Conservation (phyloP, 352 stramenopile species). For the Nothophytophthora sp. region DNA sequence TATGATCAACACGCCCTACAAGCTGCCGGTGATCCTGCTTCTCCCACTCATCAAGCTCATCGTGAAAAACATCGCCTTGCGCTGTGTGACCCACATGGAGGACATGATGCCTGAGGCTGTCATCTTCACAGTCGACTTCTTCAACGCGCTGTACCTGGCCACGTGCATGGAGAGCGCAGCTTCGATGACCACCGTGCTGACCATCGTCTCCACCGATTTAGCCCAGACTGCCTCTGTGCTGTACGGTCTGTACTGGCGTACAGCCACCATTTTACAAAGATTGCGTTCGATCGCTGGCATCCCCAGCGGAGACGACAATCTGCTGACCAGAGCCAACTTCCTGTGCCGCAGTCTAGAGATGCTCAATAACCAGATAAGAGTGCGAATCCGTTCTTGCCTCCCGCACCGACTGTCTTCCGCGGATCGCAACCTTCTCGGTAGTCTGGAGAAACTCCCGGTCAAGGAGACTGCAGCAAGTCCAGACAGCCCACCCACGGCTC, state of each 20-base stretch:
- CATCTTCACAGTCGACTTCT: conserved; percentile 31
- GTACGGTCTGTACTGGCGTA: conserved; percentile 12
- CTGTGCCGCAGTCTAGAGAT: conserved; percentile 2
- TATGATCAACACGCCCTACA: conserved; percentile 3
- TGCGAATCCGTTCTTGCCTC: conserved; percentile 13
- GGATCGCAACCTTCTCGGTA: background rate
- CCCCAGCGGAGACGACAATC: background rate
- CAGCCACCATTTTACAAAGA: background rate
- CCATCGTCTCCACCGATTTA: conserved; percentile 28
- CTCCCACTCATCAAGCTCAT: conserved; percentile 27
- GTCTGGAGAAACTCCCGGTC: conserved; percentile 3
- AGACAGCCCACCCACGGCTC: too few relatives aligned
- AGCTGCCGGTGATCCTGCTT: conserved; percentile 18
- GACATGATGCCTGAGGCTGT: conserved; percentile 38
- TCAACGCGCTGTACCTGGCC: conserved; percentile 27
- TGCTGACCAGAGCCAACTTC: background rate
- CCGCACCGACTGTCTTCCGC: background rate
- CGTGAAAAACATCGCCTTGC: conserved; percentile 25
- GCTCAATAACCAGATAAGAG: conserved; percentile 8
- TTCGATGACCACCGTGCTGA: conserved; percentile 15
- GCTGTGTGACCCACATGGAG: conserved; percentile 18
- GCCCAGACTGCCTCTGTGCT: conserved; percentile 7
- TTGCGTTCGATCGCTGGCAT: background rate
- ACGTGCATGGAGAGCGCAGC: conserved; percentile 24
- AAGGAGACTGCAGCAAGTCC: background rate